Conservation (phyloP, 2,329 filamentous ascomycete genomes). For the Alternaria longipes region DNA sequence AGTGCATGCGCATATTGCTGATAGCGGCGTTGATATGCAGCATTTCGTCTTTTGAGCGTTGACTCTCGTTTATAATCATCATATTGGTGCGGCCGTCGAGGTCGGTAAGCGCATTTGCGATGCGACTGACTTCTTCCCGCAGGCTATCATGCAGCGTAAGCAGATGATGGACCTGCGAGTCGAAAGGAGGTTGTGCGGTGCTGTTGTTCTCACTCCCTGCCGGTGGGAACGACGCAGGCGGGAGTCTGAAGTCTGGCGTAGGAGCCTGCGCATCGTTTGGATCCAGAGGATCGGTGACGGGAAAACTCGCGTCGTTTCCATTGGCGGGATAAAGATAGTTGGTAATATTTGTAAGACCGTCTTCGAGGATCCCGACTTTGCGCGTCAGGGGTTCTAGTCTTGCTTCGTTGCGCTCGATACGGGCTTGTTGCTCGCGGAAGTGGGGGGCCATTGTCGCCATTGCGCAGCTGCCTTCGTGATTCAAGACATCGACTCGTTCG, state of each 20-base stretch:
- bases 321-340: conserved; percentile 52
- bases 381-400: conserved; percentile 54
- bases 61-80: conserved; percentile 70
- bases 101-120: conserved; percentile 64
- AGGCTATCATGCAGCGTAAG: conserved; percentile 69
- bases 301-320: conserved; percentile 41
- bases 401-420: conserved; percentile 56
- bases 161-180: conserved; percentile 64
- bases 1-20: conserved; percentile 66
- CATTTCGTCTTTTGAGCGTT: conserved; percentile 69
- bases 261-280: conserved; percentile 48
- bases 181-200: conserved; percentile 50
- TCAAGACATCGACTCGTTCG: conserved; percentile 51
- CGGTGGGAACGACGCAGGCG: conserved; percentile 46
- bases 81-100: conserved; percentile 69
- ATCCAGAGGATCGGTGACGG: conserved; percentile 46
- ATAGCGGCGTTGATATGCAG: conserved; percentile 68
- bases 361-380: conserved; percentile 57
- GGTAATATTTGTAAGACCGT: conserved; percentile 55
- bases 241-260: conserved; percentile 47
- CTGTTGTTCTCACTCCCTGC: conserved; percentile 33
- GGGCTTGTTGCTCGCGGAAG: conserved; percentile 54
- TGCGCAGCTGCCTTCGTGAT: conserved; percentile 54
- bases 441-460: conserved; percentile 59
- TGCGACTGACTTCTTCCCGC: conserved; percentile 66